A percentile compares a stretch with the other conserved stretches of the same genome.
These are phyloP conservation scores for Adenanthera pavonina DNA, from an alignment of 306 rosid genomes.

Conservation along the genomic window DNA sequence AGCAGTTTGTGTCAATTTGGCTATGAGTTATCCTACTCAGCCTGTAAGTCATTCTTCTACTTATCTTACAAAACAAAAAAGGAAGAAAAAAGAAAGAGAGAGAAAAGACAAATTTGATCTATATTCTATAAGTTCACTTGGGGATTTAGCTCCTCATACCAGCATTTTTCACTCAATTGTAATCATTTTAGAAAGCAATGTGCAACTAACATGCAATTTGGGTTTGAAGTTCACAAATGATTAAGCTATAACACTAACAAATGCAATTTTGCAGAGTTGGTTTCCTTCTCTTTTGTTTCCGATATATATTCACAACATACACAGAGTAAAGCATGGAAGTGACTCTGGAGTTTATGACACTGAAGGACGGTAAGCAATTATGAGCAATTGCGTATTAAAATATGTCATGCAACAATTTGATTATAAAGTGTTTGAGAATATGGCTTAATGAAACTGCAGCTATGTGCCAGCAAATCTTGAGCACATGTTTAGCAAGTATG, in stretches of 20 bases:
- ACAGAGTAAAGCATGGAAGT: slow-evolving; percentile 82
- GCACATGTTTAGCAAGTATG: slow-evolving; percentile 79
- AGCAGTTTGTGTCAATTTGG: background rate
- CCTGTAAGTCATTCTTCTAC: slow-evolving; percentile 59
- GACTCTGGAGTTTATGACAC: slow-evolving; percentile 84
- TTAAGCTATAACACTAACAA: background rate
- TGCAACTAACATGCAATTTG: background rate
- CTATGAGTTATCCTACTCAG: background rate
- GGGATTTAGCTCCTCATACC: background rate
- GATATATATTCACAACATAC: slow-evolving; percentile 67
- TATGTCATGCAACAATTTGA: background rate
- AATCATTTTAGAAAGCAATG: background rate
- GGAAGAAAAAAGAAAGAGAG: background rate
- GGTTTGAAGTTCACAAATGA: background rate
- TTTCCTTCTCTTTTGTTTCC: slow-evolving; percentile 84
- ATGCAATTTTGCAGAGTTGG: slow-evolving; percentile 58
- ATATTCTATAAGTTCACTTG: background rate
- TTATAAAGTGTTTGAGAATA: background rate
- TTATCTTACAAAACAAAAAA: background rate
- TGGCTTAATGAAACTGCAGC: slow-evolving; percentile 44
- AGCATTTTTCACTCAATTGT: background rate
- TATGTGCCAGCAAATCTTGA: slow-evolving; percentile 68
- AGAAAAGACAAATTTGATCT: background rate
- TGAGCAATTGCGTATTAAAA: background rate
- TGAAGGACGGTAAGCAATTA: slow-evolving; percentile 69